Percentiles rank a stretch among this genome's conserved stretches.
phyloP scores from a whole-genome alignment of 306 rosid genomes.

The Nissolia schottii region DNA sequence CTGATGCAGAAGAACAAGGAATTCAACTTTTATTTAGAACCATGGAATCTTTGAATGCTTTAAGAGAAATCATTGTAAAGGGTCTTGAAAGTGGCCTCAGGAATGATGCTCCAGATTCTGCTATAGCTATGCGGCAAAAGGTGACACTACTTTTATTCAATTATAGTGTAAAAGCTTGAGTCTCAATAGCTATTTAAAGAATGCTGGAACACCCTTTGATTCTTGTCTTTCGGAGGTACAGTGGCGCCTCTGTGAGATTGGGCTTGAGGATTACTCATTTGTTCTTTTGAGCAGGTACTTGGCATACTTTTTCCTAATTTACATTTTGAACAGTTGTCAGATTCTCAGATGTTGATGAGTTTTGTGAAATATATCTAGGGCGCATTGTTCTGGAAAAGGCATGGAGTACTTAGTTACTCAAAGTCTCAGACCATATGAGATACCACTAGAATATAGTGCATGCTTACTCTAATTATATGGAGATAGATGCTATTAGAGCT shows the following conservation, averaged over 20 bases:
- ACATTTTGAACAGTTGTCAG: slow-evolving; percentile 12
- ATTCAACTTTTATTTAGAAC: slow-evolving; percentile 59
- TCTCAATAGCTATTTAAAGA: slow-evolving; percentile 12
- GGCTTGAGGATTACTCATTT: slow-evolving; percentile 94
- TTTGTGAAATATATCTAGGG: slow-evolving; percentile 14
- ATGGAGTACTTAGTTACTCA: slow-evolving; percentile 8
- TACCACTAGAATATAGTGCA: not conserved
- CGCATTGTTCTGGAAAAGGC: not conserved
- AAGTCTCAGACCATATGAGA: slow-evolving; percentile 8
- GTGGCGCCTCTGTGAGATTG: slow-evolving; percentile 99
- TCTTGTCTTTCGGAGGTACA: slow-evolving; percentile 37
- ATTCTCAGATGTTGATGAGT: not conserved
- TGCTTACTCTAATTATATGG: slow-evolving; percentile 4
- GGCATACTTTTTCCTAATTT: slow-evolving; percentile 18
- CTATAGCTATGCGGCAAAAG: slow-evolving; percentile 98
- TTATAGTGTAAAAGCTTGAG: slow-evolving; percentile 14
- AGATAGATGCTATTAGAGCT: slow-evolving; percentile 3
- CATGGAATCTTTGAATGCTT: slow-evolving; percentile 66
- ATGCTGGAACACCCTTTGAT: slow-evolving; percentile 21
- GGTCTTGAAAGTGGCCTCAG: slow-evolving; percentile 97
- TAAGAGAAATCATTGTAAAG: slow-evolving; percentile 67
- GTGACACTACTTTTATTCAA: slow-evolving; percentile 39
- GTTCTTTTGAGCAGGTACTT: slow-evolving; percentile 88
- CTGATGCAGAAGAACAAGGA: slow-evolving; percentile 34
- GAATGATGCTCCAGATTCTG: slow-evolving; percentile 95